Evolutionary conservation across 805 yeast species (phyloP), one percentile per base, ranked within the genome.

Genomic region (Metschnikowia cubensis): DNA sequence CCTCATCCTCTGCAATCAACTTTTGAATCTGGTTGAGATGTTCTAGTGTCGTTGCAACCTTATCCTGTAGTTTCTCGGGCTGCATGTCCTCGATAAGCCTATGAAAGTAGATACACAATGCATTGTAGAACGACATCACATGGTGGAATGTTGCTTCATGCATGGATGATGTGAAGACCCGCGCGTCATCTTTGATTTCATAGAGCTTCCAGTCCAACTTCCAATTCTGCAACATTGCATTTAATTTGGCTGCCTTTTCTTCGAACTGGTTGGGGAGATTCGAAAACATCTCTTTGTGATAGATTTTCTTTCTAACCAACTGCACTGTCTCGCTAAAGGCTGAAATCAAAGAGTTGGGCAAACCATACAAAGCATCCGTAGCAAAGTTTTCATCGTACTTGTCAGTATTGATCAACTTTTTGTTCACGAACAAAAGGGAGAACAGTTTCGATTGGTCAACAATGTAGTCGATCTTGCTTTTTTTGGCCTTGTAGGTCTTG

Each of bases 111-210:
- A 89, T 83, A 11, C 81, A 70, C 29, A 89, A 65, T 0, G 87
- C 87, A 52, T 85, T 80, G 62, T 87, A 84, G 60, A 89, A 89
- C 7, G 95, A 85, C 76, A 83, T 74, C 21, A 85, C 83, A 64
- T 89, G 96, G 59, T 88, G 92, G 61, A 80, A 84, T 14, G 89
- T 78, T 2, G 87, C 91, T 61, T 85, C 85, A 51, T 85, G 84
- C 72, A 81, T 70, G 2, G 81, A 71, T 2, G 83, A 73, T 32
- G 71, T 68, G 53, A 79, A 81, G 37, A 66, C 63, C 51, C 62
- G 59, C 14, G 48, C 47, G 8, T 39, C 40, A 11, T 52, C 52
- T 3, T 45, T 50, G 7, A 53, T 54, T 18, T 48, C 61, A 48
- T 64, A 72, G 46, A 85, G 71, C 35, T 76, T 77, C 92, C 95